Evolutionary conservation across 352 stramenopile species (phyloP), one percentile per base, ranked within the genome.

Genomic region (Poterioochromonas sp.): DNA sequence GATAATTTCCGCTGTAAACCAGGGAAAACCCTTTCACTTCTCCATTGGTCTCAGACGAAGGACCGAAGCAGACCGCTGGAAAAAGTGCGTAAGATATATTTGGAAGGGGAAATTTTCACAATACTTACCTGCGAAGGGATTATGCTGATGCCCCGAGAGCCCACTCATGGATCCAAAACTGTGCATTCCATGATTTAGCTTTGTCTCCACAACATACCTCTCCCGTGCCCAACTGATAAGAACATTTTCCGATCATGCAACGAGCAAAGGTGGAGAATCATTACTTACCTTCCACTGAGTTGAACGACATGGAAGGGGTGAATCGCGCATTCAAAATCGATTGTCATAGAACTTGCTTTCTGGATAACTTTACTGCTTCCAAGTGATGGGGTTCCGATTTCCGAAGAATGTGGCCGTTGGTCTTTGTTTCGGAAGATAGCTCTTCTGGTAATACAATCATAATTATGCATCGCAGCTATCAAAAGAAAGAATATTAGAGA

Each of bases 171-270:
- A 68, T 8, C 58, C 58, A 26, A 68, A 68, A 11, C 26, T 40
- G 26, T 68, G 58, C 58, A 68, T 68, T 8, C 58, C 58, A 12
- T 68, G 58, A 18, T 68, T 32, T 8, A 68, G 58, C 58, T 68
- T 12, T 12, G 58, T 68, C 58, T 68, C 58, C 29, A 68, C 26
- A 12, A 68, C 8, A 39, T 68, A 68, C 12, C 29, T 32, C 34
- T 68, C 58, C 5, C 58, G 58, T 37, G 58, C 58, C 58, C 58
- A 68, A 40, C 58, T 68, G 26, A 32, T 40, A 37, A 8, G 26
- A 12, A 40, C 58, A 68, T 37, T 39, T 29, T 68, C 8, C 26
- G 26, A 37, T 37, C 12, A 37, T 5, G 34, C 58, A 26, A 68
- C 58, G 29, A 37, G 5, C 8, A 15, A 35, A 39, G 12, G 26